These are phyloP conservation scores for Macrocybe gigantea DNA, from an alignment of 768 basidiomycete genomes.

Conservation along the genomic window DNA sequence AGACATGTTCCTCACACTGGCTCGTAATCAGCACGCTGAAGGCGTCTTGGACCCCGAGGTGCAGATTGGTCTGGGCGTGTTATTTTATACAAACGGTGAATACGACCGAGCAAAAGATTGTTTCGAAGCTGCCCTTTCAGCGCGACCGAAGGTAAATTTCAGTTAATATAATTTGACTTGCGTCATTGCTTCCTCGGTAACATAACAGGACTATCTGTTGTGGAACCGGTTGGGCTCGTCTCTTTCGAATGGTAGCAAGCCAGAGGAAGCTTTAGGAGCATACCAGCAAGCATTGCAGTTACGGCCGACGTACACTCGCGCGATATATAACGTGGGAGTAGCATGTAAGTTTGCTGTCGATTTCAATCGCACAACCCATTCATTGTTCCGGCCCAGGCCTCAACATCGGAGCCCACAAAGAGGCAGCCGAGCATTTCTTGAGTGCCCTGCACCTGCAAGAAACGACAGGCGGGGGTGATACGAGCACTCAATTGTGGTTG, in stretches of 20 bases:
- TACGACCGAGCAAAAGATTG: conserved; percentile 92
- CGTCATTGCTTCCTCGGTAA: not conserved
- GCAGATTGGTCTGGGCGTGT: conserved; percentile 87
- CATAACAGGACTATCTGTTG: conserved; percentile 74
- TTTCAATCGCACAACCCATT: not conserved
- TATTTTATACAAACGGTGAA: conserved; percentile 85
- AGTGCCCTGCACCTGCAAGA: conserved; percentile 80
- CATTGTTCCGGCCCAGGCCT: conserved; percentile 49
- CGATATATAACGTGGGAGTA: conserved; percentile 97
- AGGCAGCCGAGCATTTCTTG: conserved; percentile 94
- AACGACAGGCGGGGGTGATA: conserved; percentile 50
- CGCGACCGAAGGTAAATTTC: conserved; percentile 52
- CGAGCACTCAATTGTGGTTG: conserved; percentile 84
- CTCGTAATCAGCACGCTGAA: conserved; percentile 73
- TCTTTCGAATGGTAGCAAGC: conserved; percentile 88
- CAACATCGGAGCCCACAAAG: conserved; percentile 92
- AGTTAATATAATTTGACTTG: not conserved
- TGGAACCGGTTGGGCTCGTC: conserved; percentile 97
- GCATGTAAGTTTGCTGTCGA: conserved; percentile 61
- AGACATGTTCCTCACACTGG: conserved; percentile 76
- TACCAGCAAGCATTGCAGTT: conserved; percentile 88
- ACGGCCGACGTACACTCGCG: conserved; percentile 93
- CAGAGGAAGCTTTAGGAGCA: conserved; percentile 88
- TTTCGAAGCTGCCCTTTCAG: conserved; percentile 81
- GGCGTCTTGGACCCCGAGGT: conserved; percentile 81